Evolutionary conservation across 768 basidiomycete species (phyloP).

Genomic region (Tylopilus rubrobrunneus): DNA sequence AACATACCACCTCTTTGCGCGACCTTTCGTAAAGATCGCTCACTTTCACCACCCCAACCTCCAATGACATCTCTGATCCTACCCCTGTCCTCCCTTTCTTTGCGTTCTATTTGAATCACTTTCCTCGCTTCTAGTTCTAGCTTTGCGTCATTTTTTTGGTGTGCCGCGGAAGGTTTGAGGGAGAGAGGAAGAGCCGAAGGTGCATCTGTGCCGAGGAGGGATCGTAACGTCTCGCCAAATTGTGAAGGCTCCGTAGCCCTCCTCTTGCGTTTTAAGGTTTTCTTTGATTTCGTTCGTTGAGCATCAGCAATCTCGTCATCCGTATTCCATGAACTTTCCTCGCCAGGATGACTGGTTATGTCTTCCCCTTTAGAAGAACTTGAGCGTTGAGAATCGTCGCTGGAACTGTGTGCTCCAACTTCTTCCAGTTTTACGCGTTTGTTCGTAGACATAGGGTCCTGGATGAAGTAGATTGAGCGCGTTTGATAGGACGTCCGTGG

Average conservation of each 20-base stretch:
- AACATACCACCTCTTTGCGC: conserved; percentile 78
- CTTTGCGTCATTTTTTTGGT: conserved; percentile 72
- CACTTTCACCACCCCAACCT: conserved; percentile 86
- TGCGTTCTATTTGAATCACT: conserved; percentile 65
- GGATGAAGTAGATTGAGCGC: neutral
- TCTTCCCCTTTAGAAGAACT: conserved; percentile 12
- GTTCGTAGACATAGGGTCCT: conserved; percentile 41
- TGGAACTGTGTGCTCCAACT: conserved; percentile 13
- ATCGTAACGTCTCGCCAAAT: conserved; percentile 73
- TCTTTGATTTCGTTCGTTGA: conserved; percentile 63
- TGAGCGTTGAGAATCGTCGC: conserved; percentile 5
- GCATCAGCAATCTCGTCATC: conserved; percentile 61
- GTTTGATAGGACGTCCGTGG: neutral
- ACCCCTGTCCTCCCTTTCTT: conserved; percentile 68
- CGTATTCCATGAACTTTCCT: conserved; percentile 40
- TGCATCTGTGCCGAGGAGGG: conserved; percentile 65
- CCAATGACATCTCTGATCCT: conserved; percentile 70
- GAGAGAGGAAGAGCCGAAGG: conserved; percentile 72
- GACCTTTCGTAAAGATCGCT: conserved; percentile 72
- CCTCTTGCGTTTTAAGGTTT: conserved; percentile 80
- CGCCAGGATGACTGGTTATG: conserved; percentile 9
- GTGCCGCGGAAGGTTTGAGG: conserved; percentile 68
- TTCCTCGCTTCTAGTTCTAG: conserved; percentile 69
- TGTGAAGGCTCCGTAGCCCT: conserved; percentile 70
- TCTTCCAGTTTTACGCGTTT: conserved; percentile 50